Evolutionary conservation across 345 rosid species (phyloP).

Genomic region (Acer negundo): DNA sequence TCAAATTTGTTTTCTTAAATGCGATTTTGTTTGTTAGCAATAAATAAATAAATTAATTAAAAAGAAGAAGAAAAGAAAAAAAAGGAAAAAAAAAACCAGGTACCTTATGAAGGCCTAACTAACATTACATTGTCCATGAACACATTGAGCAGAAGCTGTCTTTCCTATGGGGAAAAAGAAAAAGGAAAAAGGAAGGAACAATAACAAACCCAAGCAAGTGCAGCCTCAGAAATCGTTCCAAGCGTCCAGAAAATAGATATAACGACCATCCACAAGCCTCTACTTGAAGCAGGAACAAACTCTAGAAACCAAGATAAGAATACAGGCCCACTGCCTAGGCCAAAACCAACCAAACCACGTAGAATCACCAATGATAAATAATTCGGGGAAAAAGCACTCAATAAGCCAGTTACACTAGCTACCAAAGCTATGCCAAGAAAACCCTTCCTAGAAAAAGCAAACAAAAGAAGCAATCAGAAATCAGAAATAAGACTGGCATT

Average conservation of each 20-base stretch:
- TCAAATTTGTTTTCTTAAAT: too few species aligned
- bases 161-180: background rate
- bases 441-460: slow-evolving; percentile 48
- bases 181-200: background rate
- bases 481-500: background rate
- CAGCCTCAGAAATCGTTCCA: slow-evolving; percentile 58
- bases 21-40: too few species aligned
- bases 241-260: slow-evolving; percentile 58
- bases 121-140: background rate
- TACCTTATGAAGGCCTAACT: background rate
- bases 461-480: background rate
- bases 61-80: too few species aligned
- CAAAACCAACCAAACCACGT: slow-evolving; percentile 64
- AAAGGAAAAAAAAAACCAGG: too few species aligned
- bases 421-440: slow-evolving; percentile 48
- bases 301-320: slow-evolving; percentile 64
- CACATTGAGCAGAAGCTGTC: too few species aligned
- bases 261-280: slow-evolving; percentile 63
- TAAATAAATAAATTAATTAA: too few species aligned
- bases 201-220: slow-evolving; percentile 60
- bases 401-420: slow-evolving; percentile 52
- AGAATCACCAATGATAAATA: slow-evolving; percentile 36
- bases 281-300: slow-evolving; percentile 58
- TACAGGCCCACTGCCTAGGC: slow-evolving; percentile 64
- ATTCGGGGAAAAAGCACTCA: slow-evolving; percentile 60